Base-by-base conservation (phyloP, 179 eudicot genomes). In the Beta macrorhiza region DNA sequence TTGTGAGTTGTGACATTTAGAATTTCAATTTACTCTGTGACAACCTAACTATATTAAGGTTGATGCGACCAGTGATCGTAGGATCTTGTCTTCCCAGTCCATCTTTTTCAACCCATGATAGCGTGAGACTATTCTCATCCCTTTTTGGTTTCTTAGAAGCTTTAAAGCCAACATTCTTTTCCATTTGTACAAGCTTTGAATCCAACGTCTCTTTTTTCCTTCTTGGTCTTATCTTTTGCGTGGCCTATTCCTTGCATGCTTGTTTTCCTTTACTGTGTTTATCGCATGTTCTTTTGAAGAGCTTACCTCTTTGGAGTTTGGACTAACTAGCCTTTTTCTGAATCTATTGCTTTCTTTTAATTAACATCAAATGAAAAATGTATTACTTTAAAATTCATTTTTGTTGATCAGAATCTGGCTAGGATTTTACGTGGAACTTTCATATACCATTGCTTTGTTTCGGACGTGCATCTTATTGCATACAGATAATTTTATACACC, bases 391-490 rank as follows among this genome's bases (percentile, higher is more conserved):
- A 56, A 56, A 0, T 58, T 37, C 42, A 37, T 37, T 37, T 37
- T 37, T 37, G 37, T 37, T 37, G 3, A 37, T 37, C 1, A 37
- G 42, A 37, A 37, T 37, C 4, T 37, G 42, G 42, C 45, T 25
- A 65, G 42, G 42, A 64, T 5, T 59, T 8, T 10, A 59, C 64
- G 19, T 64, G 68, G 42, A 65, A 65, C 69, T 65, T 65, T 11
- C 53, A 65, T 65, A 29, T 13, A 63, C 12, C 69, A 22, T 74
- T 74, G 25, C 64, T 56, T 74, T 74, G 47, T 32, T 73, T 9
- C 17, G 12, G 58, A 72, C 57, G n/a, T 47, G 32, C 17, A 20
- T 72, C 7, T 6, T 68, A 68, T 15, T 2, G 25, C 67, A 9
- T 20, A 15, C 8, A 14, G 16, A 67, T 67, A 67, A 67, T 5